Evolutionary conservation across 208 protist species (phyloP).

Genomic region (Balamuthia mandrillaris): DNA sequence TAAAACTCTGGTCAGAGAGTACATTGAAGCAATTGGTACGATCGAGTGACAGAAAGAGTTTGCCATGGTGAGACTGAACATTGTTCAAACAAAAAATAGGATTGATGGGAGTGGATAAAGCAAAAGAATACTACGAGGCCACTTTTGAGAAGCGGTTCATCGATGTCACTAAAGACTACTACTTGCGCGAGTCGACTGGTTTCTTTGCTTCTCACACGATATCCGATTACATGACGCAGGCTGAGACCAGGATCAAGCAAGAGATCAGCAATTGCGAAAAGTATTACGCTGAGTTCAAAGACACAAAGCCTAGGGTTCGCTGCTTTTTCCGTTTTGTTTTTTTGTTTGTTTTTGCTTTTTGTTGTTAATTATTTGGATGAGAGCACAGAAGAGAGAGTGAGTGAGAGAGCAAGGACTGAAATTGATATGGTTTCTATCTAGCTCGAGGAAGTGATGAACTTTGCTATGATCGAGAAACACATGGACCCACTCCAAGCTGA

Average conservation of each 20-base stretch:
- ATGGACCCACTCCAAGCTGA: neutral
- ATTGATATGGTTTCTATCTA: no score
- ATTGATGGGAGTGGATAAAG: neutral
- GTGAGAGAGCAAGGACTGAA: no score
- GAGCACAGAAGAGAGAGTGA: no score
- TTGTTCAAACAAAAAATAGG: neutral
- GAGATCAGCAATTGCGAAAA: neutral
- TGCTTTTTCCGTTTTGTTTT: neutral
- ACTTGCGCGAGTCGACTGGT: neutral
- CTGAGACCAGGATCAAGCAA: neutral
- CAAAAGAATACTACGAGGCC: neutral
- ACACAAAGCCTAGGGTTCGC: neutral
- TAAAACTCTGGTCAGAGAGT: neutral
- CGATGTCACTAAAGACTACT: conserved; percentile 1
- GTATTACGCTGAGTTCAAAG: neutral
- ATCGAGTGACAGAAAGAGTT: neutral
- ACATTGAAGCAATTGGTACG: neutral
- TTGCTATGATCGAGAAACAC: neutral
- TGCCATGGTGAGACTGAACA: neutral
- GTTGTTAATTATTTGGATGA: no score
- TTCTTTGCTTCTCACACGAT: neutral
- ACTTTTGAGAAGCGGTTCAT: neutral
- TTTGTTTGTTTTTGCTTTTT: neutral
- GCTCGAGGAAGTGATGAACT: neutral
- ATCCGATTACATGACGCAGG: conserved; percentile 21